A percentile compares a stretch with the other conserved stretches of the same genome.
Conservation (phyloP, 805 yeast genomes). For the Wickerhamiella vanderwaltii region DNA sequence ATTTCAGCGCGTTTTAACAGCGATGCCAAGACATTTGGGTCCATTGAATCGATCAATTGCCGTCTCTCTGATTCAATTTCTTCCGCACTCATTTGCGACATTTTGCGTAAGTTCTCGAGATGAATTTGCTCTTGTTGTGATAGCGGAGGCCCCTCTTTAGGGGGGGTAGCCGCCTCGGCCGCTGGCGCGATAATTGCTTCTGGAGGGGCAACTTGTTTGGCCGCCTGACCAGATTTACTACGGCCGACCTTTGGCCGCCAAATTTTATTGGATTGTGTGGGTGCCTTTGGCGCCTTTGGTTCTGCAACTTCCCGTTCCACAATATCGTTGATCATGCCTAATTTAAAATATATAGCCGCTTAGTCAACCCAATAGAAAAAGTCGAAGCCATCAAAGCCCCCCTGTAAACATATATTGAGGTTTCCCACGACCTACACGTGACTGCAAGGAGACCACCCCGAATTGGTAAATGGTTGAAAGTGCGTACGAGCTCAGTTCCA, state of each 20-base stretch:
- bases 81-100: slow-evolving; percentile 50
- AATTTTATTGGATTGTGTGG: too few relatives aligned
- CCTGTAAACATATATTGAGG: too few relatives aligned
- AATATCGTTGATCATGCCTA: slow-evolving; percentile 17
- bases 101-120: slow-evolving; percentile 52
- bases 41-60: slow-evolving; percentile 53
- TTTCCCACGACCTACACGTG: too few relatives aligned
- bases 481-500: not conserved
- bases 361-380: too few relatives aligned
- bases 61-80: slow-evolving; percentile 53
- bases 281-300: slow-evolving; percentile 12
- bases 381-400: too few relatives aligned
- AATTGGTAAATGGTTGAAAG: slow-evolving; percentile 1
- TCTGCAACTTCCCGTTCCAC: slow-evolving; percentile 19
- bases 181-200: too few relatives aligned
- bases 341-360: too few relatives aligned
- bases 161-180: not conserved
- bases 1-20: slow-evolving; percentile 34
- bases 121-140: slow-evolving; percentile 67
- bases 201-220: too few relatives aligned
- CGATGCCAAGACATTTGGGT: slow-evolving; percentile 50
- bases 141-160: slow-evolving; percentile 17
- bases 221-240: too few relatives aligned
- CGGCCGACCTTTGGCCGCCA: too few relatives aligned
- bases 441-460: too few relatives aligned